Base-by-base conservation (phyloP, 1,284 basidiomycete genomes). In the Trichosporon sp. region DNA sequence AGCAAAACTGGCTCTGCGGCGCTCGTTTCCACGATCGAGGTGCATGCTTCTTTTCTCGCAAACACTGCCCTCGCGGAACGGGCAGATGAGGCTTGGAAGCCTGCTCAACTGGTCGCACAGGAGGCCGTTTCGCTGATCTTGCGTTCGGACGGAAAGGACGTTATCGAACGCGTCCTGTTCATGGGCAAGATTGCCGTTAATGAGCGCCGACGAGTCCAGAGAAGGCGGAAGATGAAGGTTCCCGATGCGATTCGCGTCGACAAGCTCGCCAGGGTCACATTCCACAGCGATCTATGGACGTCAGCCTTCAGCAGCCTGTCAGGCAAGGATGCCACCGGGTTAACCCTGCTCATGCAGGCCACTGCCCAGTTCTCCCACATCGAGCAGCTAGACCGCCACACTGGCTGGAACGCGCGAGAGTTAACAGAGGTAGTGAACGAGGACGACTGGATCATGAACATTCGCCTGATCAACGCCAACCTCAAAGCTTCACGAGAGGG, bases 231-330 rank as follows among this genome's bases (percentile, higher is more conserved):
- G 67, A 63, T 65, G n/a, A 66, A 40, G 6, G 61, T 61, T 4
- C 70, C 74, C 35, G 68, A 75, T 37, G 71, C 78, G 1, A 69
- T 76, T 12, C 69, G 69, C 10, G 74, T 78, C 12, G 71, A 76
- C 4, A 67, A 70, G 4, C 76, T 83, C 0, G 79, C 78, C 6
- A 70, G 71, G 2, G 76, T 80, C 21, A 69, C 46, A 83, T 87
- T 81, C 54, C 87, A 88, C 46, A 86, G 87, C 51, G 87, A 87
- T 63, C 81, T 92, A 35, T 96, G 94, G 94, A 85, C 84, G 65
- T 88, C 87, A 73, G 84, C 89, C 1, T 94, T 91, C 78, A 85
- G 87, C 10, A 85, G 85, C 3, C 78, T 93, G 2, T 86, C 88
- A 56, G 86, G 87, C 12, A 85, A 84, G 40, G 91, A 93, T 76